Conservation (phyloP, 805 yeast genomes). For the fission yeast (Schizosaccharomyces pombe) region DNA sequence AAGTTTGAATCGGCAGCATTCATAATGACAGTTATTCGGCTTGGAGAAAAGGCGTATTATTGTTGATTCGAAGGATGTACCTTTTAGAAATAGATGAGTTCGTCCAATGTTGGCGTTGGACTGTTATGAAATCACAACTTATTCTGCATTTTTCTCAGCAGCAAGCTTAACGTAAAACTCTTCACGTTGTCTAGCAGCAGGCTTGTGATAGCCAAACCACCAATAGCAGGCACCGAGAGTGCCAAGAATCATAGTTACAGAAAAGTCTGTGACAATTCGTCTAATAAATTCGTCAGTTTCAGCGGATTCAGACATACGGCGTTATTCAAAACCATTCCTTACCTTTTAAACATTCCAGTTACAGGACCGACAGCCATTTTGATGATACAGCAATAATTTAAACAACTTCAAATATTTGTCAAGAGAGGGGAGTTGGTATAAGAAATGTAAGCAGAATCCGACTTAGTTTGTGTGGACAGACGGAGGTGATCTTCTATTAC, state of each 20-base stretch:
- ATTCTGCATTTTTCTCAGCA: neutral
- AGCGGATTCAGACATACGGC: neutral
- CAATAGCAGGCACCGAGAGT: neutral
- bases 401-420: neutral
- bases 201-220: conserved; percentile 2
- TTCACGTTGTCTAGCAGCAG: conserved; percentile 1
- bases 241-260: neutral
- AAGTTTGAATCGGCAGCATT: too few species aligned
- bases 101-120: too few species aligned
- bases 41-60: too few species aligned
- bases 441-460: neutral
- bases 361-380: conserved; percentile 10
- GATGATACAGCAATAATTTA: neutral
- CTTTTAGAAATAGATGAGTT: too few species aligned
- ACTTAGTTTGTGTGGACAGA: too few species aligned
- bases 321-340: neutral
- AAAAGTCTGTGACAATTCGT: neutral
- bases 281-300: neutral
- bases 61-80: too few species aligned
- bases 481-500: too few species aligned
- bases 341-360: conserved; percentile 8
- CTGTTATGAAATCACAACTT: too few species aligned
- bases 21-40: too few species aligned
- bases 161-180: neutral
- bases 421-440: neutral